Evolutionary conservation across 768 basidiomycete species (phyloP).

Genomic region (Chalciporus chontae): DNA sequence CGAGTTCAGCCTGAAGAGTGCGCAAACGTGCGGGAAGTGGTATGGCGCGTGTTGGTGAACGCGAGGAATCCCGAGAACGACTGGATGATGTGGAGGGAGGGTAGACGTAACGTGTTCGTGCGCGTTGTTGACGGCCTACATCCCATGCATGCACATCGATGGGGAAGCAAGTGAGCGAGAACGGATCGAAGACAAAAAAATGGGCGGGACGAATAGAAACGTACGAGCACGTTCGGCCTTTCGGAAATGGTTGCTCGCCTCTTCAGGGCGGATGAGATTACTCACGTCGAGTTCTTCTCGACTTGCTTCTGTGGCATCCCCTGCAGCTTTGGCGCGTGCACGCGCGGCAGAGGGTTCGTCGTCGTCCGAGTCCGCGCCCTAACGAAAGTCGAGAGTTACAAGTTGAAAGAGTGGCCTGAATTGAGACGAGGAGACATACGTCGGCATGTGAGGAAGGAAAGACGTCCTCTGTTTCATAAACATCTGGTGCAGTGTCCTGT

Average conservation of each 20-base stretch:
- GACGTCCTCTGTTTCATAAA: conserved; percentile 88
- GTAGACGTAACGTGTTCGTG: conserved; percentile 61
- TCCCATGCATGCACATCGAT: conserved; percentile 1
- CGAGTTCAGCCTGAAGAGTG: conserved; percentile 71
- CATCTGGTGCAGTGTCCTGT: conserved; percentile 87
- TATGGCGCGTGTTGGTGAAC: conserved; percentile 30
- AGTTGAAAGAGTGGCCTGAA: not conserved
- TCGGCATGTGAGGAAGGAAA: conserved; percentile 50
- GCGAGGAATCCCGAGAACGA: conserved; percentile 36
- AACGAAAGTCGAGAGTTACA: conserved; percentile 7
- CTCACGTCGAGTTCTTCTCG: conserved; percentile 70
- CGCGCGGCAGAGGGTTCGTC: conserved; percentile 51
- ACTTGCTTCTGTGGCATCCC: conserved; percentile 34
- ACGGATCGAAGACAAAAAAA: too few species aligned
- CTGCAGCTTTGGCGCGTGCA: conserved; percentile 29
- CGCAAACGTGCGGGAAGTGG: conserved; percentile 60
- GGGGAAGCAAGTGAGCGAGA: too few species aligned
- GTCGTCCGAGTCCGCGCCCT: conserved; percentile 66
- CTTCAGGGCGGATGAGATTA: conserved; percentile 58
- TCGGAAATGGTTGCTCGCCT: conserved; percentile 67
- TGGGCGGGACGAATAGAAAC: conserved; percentile 15
- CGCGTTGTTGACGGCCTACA: conserved; percentile 37
- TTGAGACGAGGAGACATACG: conserved; percentile 36
- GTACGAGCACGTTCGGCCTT: conserved; percentile 66
- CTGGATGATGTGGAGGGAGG: conserved; percentile 62